phyloP scores from a whole-genome alignment of 345 rosid genomes.

The Citrus mangshanensis region DNA sequence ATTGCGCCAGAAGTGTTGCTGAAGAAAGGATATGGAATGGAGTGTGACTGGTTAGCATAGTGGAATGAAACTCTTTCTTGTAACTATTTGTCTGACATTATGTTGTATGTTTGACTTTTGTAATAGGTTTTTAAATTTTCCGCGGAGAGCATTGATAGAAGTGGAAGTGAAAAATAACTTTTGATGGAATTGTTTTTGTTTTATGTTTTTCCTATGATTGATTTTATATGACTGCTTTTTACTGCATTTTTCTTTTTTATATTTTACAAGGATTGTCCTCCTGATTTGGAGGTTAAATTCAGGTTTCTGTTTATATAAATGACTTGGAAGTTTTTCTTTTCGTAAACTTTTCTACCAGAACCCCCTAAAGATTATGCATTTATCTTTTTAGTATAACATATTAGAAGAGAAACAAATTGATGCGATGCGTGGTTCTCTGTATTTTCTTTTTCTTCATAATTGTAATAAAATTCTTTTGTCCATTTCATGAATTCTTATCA shows the following conservation, averaged over 20 bases:
- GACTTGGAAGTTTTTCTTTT: neutral
- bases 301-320: neutral
- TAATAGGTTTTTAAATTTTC: neutral
- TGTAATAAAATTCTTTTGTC: constrained; percentile 1
- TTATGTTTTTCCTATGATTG: neutral
- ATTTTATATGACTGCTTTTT: neutral
- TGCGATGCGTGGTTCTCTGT: neutral
- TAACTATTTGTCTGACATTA: neutral
- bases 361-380: neutral
- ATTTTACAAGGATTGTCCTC: neutral
- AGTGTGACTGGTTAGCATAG: constrained; percentile 81
- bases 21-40: constrained; percentile 94
- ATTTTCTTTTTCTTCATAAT: neutral
- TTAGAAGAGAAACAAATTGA: neutral
- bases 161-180: neutral
- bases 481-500: constrained; percentile 14
- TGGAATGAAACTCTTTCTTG: neutral
- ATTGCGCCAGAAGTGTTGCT: constrained; percentile 94
- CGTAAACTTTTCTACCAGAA: neutral
- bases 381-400: neutral
- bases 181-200: neutral
- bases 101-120: neutral
- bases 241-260: neutral
- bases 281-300: neutral
- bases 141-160: neutral